Percentiles rank a stretch among this genome's conserved stretches.
Evolutionary conservation across 2,329 filamentous ascomycete species (phyloP).

Genomic region (Calonectria pteridis): DNA sequence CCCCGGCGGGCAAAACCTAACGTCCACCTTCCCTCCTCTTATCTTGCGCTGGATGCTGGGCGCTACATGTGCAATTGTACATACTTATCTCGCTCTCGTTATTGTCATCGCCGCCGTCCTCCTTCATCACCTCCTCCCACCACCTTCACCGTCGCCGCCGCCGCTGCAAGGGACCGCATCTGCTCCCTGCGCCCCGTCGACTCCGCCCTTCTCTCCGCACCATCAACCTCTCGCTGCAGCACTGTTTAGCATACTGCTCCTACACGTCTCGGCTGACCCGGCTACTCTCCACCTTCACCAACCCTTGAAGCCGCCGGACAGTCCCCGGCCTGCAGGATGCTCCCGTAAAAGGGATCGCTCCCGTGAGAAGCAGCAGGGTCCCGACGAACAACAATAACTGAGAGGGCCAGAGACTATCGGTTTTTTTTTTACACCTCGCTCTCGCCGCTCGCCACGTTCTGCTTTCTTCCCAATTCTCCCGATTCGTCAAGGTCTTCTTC

Average conservation of each 20-base stretch:
- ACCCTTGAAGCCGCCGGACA: conserved; percentile 30
- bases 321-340: conserved; percentile 30
- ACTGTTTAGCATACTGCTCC: background rate
- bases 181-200: conserved; percentile 17
- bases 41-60: background rate
- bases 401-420: conserved; percentile 19
- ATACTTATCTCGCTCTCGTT: background rate
- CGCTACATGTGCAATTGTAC: background rate
- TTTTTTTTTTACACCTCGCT: conserved; percentile 5
- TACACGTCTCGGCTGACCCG: conserved; percentile 22
- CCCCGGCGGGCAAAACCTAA: background rate
- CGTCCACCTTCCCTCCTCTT: background rate
- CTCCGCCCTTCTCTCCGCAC: conserved; percentile 23
- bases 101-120: background rate
- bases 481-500: background rate
- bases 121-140: conserved; percentile 11
- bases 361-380: conserved; percentile 43
- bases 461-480: background rate
- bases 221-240: conserved; percentile 21
- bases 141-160: conserved; percentile 15
- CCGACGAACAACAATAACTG: conserved; percentile 1
- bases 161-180: conserved; percentile 27
- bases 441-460: conserved; percentile 12
- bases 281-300: conserved; percentile 3
- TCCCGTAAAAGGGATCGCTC: conserved; percentile 44